phyloP scores from a whole-genome alignment of 371 early-diverging fungal species.

The Vittaforma corneae region DNA sequence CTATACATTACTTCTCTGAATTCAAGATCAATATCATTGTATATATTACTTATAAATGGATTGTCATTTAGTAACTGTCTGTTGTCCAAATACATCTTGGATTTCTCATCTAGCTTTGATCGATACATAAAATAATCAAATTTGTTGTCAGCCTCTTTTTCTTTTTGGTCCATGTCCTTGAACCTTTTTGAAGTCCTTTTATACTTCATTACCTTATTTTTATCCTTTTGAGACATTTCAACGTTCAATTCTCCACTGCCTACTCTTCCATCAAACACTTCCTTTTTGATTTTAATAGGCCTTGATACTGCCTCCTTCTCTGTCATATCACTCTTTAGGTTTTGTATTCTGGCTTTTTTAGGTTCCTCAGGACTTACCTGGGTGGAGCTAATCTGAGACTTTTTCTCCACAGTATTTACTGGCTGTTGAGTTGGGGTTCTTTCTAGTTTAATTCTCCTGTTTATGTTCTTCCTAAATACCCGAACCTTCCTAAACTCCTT shows the following conservation, averaged over 20 bases:
- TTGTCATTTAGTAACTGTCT: background rate
- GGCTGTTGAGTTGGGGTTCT: background rate
- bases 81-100: background rate
- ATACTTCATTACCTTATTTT: background rate
- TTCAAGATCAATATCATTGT: background rate
- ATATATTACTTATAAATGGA: background rate
- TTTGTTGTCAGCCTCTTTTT: background rate
- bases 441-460: background rate
- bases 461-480: background rate
- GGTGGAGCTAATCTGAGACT: background rate
- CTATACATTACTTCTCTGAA: background rate
- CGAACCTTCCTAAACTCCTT: background rate
- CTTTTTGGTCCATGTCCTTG: background rate
- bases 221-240: background rate
- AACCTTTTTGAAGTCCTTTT: background rate
- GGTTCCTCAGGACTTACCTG: background rate
- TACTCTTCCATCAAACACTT: background rate
- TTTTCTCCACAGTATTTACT: background rate
- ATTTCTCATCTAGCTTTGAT: background rate
- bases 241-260: background rate
- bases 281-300: background rate
- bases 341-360: too few species aligned
- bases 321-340: background rate
- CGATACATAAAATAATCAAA: background rate
- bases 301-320: background rate